Evolutionary conservation across 176 grass and related monocot species (phyloP), one percentile per base, ranked within the genome.

Genomic region (Bothriochloa decipiens): DNA sequence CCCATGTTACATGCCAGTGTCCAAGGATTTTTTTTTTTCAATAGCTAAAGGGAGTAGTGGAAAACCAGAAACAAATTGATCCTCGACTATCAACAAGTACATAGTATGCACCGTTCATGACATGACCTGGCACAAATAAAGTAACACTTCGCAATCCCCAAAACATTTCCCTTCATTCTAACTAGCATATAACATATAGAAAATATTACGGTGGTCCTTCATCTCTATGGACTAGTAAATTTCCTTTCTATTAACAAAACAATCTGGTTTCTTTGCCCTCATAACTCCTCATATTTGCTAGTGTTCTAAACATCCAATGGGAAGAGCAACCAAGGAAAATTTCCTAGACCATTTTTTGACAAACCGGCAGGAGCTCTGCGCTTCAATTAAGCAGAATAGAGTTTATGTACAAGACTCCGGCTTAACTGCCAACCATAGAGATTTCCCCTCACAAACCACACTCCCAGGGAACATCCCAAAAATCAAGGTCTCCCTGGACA

Each of bases 291-390:
- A 70, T 71, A 37, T 64, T 76, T 83, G 40, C 11, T 26, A 28
- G 28, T 49, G 28, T 18, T 61, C 23, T 33, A 83, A 64, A 68
- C 53, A 88, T 77, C 65, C 68, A 70, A 37, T 69, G 4, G 49
- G 64, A 77, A 49, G 52, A 52, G 11, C 55, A 13, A 78, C 25
- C 42, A 77, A 68, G 49, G 25, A 63, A 72, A 65, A 78, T 10
- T 23, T 7, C 53, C 53, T 57, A 57, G 53, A n/a, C 20, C 53
- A 52, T 53, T 50, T 11, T 57, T 55, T n/a, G 3, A 57, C 7
- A 16, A 55, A 55, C 18, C 6, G 7, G 17, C 52, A 22, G 52
- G 52, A 55, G 7, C 52, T 55, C 6, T 22, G 52, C 20, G 9
- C 18, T 58, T 22, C 53, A 58, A 58, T 58, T 22, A 58, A 58